A percentile compares a stretch with the other conserved stretches of the same genome.
These are phyloP conservation scores for Phytophthora boehmeriae DNA, from an alignment of 352 stramenopile species.

Conservation along the genomic window DNA sequence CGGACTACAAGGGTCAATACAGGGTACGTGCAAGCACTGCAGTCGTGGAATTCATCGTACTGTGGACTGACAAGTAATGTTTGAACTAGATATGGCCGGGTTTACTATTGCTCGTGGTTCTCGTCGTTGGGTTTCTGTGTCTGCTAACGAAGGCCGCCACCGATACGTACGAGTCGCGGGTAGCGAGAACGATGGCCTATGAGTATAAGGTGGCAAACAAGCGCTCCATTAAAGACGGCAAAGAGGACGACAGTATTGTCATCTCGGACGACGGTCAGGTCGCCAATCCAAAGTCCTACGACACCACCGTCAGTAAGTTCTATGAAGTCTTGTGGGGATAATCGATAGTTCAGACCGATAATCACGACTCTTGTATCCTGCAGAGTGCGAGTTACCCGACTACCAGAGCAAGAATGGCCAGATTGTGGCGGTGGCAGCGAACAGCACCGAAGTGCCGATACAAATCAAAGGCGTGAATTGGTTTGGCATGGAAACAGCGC, in stretches of 20 bases:
- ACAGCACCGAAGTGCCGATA: slow-evolving; percentile 72
- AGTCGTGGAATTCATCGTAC: slow-evolving; percentile 1
- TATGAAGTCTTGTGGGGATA: not conserved
- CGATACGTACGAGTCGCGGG: slow-evolving; percentile 32
- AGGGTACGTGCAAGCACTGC: slow-evolving; percentile 27
- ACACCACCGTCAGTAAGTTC: slow-evolving; percentile 39
- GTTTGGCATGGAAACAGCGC: slow-evolving; percentile 79
- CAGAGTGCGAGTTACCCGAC: slow-evolving; percentile 66
- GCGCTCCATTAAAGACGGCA: slow-evolving; percentile 56
- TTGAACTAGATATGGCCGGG: slow-evolving; percentile 63
- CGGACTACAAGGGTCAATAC: slow-evolving; percentile 54
- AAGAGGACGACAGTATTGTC: slow-evolving; percentile 35
- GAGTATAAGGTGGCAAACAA: slow-evolving; percentile 39
- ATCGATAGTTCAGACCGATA: not conserved
- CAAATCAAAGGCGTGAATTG: slow-evolving; percentile 83
- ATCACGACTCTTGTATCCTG: not conserved
- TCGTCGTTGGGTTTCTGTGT: slow-evolving; percentile 35
- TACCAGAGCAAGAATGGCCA: slow-evolving; percentile 81
- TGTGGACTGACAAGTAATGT: slow-evolving; percentile 22
- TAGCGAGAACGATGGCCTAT: slow-evolving; percentile 33
- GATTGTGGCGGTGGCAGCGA: slow-evolving; percentile 58
- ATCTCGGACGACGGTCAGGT: slow-evolving; percentile 61
- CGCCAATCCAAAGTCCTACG: slow-evolving; percentile 71
- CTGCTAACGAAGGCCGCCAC: slow-evolving; percentile 46
- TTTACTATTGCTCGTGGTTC: slow-evolving; percentile 51